Evolutionary conservation across 225 moss, liverwort and hornwort species (phyloP).

Genomic region (Pseudoscleropodium purum): DNA sequence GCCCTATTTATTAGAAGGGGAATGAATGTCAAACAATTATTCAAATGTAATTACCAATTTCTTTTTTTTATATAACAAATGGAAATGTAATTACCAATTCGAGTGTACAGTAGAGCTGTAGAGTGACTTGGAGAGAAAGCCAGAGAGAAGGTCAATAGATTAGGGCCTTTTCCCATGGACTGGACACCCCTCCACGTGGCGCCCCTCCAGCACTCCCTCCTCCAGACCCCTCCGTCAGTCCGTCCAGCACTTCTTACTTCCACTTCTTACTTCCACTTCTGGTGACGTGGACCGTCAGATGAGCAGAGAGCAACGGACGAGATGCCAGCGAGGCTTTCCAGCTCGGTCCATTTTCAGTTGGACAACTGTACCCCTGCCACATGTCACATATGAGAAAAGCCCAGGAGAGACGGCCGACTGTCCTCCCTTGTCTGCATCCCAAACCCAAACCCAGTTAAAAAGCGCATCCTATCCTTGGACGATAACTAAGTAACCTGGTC

Average conservation of each 20-base stretch:
- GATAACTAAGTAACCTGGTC: too few relatives aligned
- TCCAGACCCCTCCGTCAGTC: neutral
- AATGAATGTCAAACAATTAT: neutral
- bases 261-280: fast-evolving
- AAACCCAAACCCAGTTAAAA: too few relatives aligned
- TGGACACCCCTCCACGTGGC: neutral
- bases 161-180: neutral
- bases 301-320: neutral
- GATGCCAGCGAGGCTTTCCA: neutral
- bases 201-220: neutral
- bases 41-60: neutral
- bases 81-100: neutral
- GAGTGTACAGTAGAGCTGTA: neutral
- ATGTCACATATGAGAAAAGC: neutral
- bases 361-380: neutral
- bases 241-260: fast-evolving
- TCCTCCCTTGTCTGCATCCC: neutral
- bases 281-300: neutral
- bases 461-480: neutral
- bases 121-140: neutral
- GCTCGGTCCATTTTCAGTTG: neutral
- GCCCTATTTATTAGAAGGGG: neutral
- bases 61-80: too few relatives aligned
- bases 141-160: neutral
- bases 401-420: neutral